A percentile compares a stretch with the other conserved stretches of the same genome.
Conservation (phyloP, 495 filamentous ascomycete species). For the Peziza echinospora region DNA sequence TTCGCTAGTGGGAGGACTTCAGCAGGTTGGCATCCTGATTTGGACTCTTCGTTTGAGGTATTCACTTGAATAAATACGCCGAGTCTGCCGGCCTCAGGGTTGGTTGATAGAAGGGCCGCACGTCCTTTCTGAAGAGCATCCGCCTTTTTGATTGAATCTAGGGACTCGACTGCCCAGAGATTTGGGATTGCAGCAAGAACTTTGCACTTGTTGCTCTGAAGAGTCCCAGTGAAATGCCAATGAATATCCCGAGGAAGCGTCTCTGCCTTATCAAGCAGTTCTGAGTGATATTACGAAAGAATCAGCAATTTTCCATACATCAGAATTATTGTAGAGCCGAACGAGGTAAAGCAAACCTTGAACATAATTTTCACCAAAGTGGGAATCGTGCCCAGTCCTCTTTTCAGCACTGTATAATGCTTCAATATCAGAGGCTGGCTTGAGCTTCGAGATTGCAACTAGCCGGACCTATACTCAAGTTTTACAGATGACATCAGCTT, state of each 20-base stretch:
- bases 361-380: slow-evolving; percentile 95
- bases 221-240: slow-evolving; percentile 91
- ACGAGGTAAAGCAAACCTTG: slow-evolving; percentile 25
- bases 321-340: not conserved
- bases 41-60: slow-evolving; percentile 70
- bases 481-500: too few relatives aligned
- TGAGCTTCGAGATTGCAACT: slow-evolving; percentile 85
- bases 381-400: slow-evolving; percentile 31
- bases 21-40: slow-evolving; percentile 56
- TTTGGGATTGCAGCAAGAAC: slow-evolving; percentile 65
- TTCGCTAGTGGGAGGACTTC: slow-evolving; percentile 39
- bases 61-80: slow-evolving; percentile 75
- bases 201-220: slow-evolving; percentile 66
- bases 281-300: slow-evolving; percentile 17
- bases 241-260: slow-evolving; percentile 52
- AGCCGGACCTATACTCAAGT: slow-evolving; percentile 53
- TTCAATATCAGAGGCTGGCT: slow-evolving; percentile 72
- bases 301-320: not conserved
- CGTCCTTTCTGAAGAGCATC: slow-evolving; percentile 57
- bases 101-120: slow-evolving; percentile 26
- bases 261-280: slow-evolving; percentile 65
- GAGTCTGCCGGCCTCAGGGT: slow-evolving; percentile 21
- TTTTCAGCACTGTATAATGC: slow-evolving; percentile 43
- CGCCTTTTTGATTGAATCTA: slow-evolving; percentile 75
- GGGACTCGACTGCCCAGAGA: slow-evolving; percentile 79